These are phyloP conservation scores for Camelina hispida DNA, from an alignment of 345 rosid species.

Conservation along the genomic window DNA sequence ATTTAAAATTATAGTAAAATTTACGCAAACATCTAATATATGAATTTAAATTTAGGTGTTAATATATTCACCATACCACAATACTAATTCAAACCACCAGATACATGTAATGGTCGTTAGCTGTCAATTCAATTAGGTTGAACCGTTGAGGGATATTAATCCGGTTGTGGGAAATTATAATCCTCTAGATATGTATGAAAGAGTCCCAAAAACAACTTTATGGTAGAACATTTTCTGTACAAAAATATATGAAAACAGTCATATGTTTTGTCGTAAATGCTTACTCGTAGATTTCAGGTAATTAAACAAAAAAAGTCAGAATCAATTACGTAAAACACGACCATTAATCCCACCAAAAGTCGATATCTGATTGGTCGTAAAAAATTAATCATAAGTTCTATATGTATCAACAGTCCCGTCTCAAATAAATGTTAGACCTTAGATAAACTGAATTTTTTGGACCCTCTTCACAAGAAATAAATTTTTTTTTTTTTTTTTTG, in stretches of 20 bases:
- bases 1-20: too few species aligned
- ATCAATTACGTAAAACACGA: conserved; percentile 17
- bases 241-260: not conserved
- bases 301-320: conserved; percentile 30
- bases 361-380: conserved; percentile 15
- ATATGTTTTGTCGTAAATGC: conserved; percentile 10
- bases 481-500: too few species aligned
- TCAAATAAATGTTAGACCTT: too few species aligned
- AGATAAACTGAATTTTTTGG: too few species aligned
- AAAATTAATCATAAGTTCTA: not conserved
- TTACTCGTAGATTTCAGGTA: conserved; percentile 10
- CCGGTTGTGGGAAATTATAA: too few species aligned
- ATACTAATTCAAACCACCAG: not conserved
- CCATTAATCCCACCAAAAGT: conserved; percentile 23
- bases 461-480: too few species aligned
- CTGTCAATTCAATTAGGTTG: not conserved
- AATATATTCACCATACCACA: too few species aligned
- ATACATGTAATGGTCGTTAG: not conserved
- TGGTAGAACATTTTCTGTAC: not conserved
- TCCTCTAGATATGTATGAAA: not conserved
- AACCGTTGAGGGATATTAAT: too few species aligned
- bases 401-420: conserved; percentile 8
- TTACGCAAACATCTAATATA: too few species aligned
- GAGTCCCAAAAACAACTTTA: not conserved
- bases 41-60: too few species aligned